phyloP scores from a whole-genome alignment of 1,284 basidiomycete genomes.

The Puccinia triticina region DNA sequence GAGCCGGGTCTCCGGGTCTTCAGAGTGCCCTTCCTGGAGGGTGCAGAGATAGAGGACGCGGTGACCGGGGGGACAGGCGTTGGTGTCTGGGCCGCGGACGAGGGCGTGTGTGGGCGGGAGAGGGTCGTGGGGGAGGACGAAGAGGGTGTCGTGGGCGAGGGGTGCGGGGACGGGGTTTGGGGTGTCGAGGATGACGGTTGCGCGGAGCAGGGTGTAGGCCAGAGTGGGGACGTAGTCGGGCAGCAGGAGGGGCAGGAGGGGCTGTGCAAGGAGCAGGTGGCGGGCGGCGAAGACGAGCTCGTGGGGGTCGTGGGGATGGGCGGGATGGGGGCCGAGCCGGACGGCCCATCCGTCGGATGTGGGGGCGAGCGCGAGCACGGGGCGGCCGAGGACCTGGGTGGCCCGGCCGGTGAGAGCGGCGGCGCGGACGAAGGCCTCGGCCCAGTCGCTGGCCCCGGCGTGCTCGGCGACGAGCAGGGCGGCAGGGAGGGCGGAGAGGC shows the following conservation, averaged over 20 bases:
- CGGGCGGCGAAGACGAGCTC: neutral
- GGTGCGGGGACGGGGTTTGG: neutral
- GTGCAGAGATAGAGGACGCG: constrained; percentile 24
- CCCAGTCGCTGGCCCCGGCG: constrained; percentile 28
- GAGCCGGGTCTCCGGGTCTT: neutral
- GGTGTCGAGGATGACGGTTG: constrained; percentile 3
- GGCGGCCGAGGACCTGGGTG: constrained; percentile 26
- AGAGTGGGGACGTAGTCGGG: neutral
- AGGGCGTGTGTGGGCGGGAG: constrained; percentile 14
- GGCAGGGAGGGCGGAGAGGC: constrained; percentile 3
- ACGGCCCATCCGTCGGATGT: neutral
- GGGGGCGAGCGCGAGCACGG: neutral
- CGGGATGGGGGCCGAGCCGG: constrained; percentile 4
- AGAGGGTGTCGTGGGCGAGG: neutral
- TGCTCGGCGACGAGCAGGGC: constrained; percentile 28
- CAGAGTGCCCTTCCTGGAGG: neutral
- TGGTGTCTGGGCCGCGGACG: constrained; percentile 21
- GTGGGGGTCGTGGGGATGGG: neutral
- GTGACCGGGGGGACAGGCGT: constrained; percentile 21
- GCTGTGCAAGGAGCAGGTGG: neutral
- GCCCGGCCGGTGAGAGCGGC: constrained; percentile 32
- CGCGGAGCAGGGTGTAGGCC: neutral
- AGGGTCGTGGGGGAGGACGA: constrained; percentile 5
- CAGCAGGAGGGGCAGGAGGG: neutral
- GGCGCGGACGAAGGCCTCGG: constrained; percentile 26